Evolutionary conservation across 2,329 filamentous ascomycete genomes (phyloP).

Genomic region (Aplosporella prunicola): DNA sequence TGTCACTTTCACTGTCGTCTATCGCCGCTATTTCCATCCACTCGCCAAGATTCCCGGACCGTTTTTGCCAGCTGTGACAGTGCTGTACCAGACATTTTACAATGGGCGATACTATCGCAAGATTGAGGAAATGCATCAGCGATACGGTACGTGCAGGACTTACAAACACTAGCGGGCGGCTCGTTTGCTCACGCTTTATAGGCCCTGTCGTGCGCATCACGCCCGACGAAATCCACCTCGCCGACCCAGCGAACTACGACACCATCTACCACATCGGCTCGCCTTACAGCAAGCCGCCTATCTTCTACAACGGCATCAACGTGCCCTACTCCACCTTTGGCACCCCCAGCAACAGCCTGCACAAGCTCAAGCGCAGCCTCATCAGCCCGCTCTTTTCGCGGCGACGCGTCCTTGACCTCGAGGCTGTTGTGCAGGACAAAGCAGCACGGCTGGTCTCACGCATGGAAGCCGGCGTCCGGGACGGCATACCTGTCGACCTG

Average conservation of each 20-base stretch:
- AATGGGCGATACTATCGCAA: slow-evolving; percentile 13
- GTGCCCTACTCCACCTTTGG: slow-evolving; percentile 12
- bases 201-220: slow-evolving; percentile 15
- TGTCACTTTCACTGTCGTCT: slow-evolving; percentile 1
- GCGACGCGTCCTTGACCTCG: slow-evolving; percentile 18
- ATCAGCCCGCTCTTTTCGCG: slow-evolving; percentile 23
- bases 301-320: slow-evolving; percentile 12
- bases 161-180: background rate
- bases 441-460: slow-evolving; percentile 15
- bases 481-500: slow-evolving; percentile 17
- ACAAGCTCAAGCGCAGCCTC: slow-evolving; percentile 9
- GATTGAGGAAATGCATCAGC: slow-evolving; percentile 17
- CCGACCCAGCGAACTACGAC: slow-evolving; percentile 13
- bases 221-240: slow-evolving; percentile 14
- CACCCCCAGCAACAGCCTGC: slow-evolving; percentile 12
- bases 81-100: slow-evolving; percentile 14
- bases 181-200: background rate
- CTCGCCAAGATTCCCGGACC: slow-evolving; percentile 12
- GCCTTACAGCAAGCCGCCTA: slow-evolving; percentile 1
- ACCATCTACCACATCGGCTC: slow-evolving; percentile 14
- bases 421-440: slow-evolving; percentile 16
- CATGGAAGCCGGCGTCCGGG: slow-evolving; percentile 11
- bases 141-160: no score
- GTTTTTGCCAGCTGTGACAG: slow-evolving; percentile 8
- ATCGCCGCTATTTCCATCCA: slow-evolving; percentile 12